These are phyloP conservation scores for Hypoxylon perforatum DNA, from an alignment of 495 filamentous ascomycete genomes.

Conservation along the genomic window DNA sequence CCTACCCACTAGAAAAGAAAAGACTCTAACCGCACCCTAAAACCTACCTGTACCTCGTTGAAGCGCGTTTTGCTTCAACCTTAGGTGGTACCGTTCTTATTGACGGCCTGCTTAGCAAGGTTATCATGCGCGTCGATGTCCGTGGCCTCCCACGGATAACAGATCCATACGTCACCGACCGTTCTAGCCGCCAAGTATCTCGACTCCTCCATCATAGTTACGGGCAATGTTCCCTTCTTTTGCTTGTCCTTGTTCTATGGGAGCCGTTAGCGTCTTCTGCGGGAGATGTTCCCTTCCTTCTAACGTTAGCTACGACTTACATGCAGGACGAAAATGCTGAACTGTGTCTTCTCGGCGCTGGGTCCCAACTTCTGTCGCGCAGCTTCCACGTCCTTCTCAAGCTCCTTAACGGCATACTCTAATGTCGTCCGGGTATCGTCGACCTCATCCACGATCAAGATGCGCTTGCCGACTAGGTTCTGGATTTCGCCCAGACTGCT, in stretches of 20 bases:
- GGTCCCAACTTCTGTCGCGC: constrained; percentile 77
- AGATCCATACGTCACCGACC: constrained; percentile 94
- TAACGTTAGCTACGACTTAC: constrained; percentile 62
- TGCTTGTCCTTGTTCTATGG: constrained; percentile 93
- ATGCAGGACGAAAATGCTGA: constrained; percentile 94
- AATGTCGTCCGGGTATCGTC: constrained; percentile 97
- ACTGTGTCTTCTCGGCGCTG: constrained; percentile 79
- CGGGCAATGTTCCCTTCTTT: constrained; percentile 89
- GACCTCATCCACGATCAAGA: constrained; percentile 98
- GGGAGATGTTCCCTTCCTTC: neutral
- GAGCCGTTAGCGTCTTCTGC: constrained; percentile 20
- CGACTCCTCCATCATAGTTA: constrained; percentile 78
- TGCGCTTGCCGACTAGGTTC: constrained; percentile 94
- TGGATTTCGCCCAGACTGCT: constrained; percentile 85
- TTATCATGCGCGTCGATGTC: constrained; percentile 94
- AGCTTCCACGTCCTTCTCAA: constrained; percentile 93
- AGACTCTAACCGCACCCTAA: constrained; percentile 13
- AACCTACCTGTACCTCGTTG: constrained; percentile 2
- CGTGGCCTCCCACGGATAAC: constrained; percentile 98
- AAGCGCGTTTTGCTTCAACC: neutral
- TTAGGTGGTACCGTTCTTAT: constrained; percentile 33
- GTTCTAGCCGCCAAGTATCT: constrained; percentile 89
- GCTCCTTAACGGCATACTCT: constrained; percentile 94
- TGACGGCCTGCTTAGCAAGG: constrained; percentile 66
- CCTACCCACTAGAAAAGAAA: constrained; percentile 30